Evolutionary conservation across 176 grass and related monocot genomes (phyloP), one percentile per base, ranked within the genome.

Genomic region (Rhynchospora breviuscula): DNA sequence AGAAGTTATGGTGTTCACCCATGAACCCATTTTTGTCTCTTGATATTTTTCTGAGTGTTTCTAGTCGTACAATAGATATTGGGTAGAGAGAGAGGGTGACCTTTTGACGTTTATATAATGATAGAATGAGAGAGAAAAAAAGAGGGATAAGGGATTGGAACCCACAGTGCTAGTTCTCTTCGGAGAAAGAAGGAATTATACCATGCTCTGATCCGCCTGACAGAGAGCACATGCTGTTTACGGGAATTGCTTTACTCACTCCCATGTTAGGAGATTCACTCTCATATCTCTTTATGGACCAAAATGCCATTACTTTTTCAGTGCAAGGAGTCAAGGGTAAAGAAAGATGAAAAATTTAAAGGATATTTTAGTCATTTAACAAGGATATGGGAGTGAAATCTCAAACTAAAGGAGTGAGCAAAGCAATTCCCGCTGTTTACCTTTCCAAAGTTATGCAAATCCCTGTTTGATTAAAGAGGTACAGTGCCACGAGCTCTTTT

Each of bases 1-100:
- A 82, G 80, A 82, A 65, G 80, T 82, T 23, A 82, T 82, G 62
- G 80, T 68, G 21, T 82, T 59, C 23, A 82, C 80, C 80, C 80
- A 82, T 49, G 80, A 82, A 53, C 80, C 80, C 80, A 82, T 82
- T 40, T 40, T 4, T 46, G 31, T 79, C 40, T 80, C 10, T 56
- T 8, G 10, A 13, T 40, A 6, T 35, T 19, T 70, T 13, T 43
- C 33, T 70, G 49, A 8, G 9, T 52, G 35, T 52, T 25, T 26
- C 23, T 8, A 45, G n/a, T 72, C 43, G 67, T 40, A 67, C 64
- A 7, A 3, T 70, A 33, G 67, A 76, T 75, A 49, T 78, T 23
- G 6, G 73, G 46, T 6, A 75, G 71, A 75, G 71, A 78, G 73
- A 78, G 51, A 18, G 26, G 33, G 44, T 33, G 45, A 67, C 7